phyloP scores from a whole-genome alignment of 2,329 filamentous ascomycete species.

The Fusarium staphyleae region DNA sequence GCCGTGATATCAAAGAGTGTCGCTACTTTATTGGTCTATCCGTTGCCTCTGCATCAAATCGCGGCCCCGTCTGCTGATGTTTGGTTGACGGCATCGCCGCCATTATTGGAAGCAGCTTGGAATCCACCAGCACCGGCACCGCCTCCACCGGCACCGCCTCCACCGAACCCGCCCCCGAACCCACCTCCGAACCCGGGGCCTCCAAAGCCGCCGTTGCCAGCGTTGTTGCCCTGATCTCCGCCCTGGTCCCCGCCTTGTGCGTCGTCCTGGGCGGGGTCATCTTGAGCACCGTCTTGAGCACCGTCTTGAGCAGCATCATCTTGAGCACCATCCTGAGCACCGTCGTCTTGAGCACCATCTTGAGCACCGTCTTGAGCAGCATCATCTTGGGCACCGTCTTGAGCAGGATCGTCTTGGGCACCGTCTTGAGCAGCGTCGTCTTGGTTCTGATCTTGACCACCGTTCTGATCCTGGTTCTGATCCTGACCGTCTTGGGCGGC shows the following conservation, averaged over 20 bases:
- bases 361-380: constrained; percentile 15
- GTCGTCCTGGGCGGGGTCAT: constrained; percentile 10
- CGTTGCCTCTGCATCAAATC: constrained; percentile 29
- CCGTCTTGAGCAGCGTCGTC: constrained; percentile 1
- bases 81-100: constrained; percentile 17
- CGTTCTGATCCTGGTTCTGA: background rate
- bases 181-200: background rate
- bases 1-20: constrained; percentile 61
- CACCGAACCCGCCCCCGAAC: background rate
- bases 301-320: background rate
- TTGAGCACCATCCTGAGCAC: background rate
- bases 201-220: constrained; percentile 4
- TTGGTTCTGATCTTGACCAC: background rate
- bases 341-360: constrained; percentile 7
- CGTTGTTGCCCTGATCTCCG: constrained; percentile 3
- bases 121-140: constrained; percentile 13
- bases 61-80: constrained; percentile 25
- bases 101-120: constrained; percentile 24
- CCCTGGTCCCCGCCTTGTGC: constrained; percentile 16
- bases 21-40: constrained; percentile 40
- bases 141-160: constrained; percentile 13
- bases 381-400: constrained; percentile 12
- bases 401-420: constrained; percentile 1
- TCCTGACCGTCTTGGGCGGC: constrained; percentile 2
- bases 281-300: constrained; percentile 6